Evolutionary conservation across 2,329 filamentous ascomycete genomes (phyloP).

Genomic region (Aspergillus arachidicola): DNA sequence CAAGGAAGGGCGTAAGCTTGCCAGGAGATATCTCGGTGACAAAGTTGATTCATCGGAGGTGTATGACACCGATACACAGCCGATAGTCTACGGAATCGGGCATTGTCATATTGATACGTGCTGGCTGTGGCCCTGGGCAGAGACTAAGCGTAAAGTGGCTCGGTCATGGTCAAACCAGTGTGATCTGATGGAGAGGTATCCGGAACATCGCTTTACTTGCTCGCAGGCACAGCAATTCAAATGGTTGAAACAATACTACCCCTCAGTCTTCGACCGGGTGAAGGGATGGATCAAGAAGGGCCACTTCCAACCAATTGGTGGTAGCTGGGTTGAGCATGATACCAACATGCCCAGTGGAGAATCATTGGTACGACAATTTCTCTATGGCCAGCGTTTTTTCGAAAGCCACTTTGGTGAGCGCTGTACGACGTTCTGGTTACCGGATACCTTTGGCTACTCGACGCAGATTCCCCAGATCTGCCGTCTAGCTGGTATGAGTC

Average conservation of each 20-base stretch:
- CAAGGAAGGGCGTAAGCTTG: constrained; percentile 77
- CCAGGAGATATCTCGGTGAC: constrained; percentile 77
- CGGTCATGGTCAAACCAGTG: constrained; percentile 97
- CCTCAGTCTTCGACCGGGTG: constrained; percentile 84
- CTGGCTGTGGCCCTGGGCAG: constrained; percentile 98
- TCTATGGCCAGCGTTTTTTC: constrained; percentile 95
- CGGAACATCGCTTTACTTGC: constrained; percentile 87
- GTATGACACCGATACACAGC: constrained; percentile 73
- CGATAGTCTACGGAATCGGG: constrained; percentile 84
- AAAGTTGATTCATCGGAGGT: constrained; percentile 81
- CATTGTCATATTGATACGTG: constrained; percentile 98
- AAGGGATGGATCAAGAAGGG: constrained; percentile 89
- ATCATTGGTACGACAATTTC: constrained; percentile 87
- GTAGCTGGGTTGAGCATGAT: constrained; percentile 98
- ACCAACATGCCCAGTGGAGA: constrained; percentile 97
- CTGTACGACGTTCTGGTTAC: constrained; percentile 93
- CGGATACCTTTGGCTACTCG: constrained; percentile 97
- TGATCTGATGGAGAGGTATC: constrained; percentile 91
- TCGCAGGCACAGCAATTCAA: constrained; percentile 98
- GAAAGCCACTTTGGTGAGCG: constrained; percentile 88
- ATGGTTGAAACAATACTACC: constrained; percentile 91
- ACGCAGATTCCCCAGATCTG: constrained; percentile 92
- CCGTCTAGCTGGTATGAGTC: constrained; percentile 89
- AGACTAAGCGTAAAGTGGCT: constrained; percentile 95
- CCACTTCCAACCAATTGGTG: constrained; percentile 90